Percentiles rank a stretch among this genome's conserved stretches.
Evolutionary conservation across 345 rosid species (phyloP).

Genomic region (Raphanus raphanistrum): DNA sequence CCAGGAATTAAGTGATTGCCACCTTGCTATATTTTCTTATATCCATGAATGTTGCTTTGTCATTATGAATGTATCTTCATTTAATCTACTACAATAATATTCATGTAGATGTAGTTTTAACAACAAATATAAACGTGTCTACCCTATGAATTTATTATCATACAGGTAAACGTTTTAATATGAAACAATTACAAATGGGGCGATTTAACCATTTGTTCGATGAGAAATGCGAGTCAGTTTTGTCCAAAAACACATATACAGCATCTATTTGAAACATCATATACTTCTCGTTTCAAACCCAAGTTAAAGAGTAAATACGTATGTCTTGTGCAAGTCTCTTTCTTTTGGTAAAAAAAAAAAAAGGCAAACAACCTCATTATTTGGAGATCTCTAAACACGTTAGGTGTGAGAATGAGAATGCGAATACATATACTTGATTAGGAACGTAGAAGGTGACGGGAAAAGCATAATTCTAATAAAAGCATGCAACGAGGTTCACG

Average conservation of each 20-base stretch:
- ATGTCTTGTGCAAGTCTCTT: neutral
- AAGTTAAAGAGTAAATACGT: neutral
- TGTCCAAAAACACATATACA: neutral
- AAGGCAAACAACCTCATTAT: neutral
- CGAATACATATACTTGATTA: slow-evolving; percentile 1
- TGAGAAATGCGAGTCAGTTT: too few species aligned
- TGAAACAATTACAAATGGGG: neutral
- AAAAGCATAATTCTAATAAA: slow-evolving; percentile 43
- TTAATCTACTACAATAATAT: neutral
- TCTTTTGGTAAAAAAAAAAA: neutral
- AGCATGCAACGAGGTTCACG: slow-evolving; percentile 44
- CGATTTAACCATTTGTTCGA: neutral
- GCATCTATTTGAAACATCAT: neutral
- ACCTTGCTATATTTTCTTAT: neutral
- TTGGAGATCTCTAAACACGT: neutral
- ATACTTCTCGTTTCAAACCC: neutral
- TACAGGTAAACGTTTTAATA: neutral
- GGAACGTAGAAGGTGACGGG: slow-evolving; percentile 39
- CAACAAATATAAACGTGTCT: neutral
- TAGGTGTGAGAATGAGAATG: slow-evolving; percentile 9
- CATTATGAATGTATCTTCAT: too few species aligned
- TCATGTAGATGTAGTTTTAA: neutral
- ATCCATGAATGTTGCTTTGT: too few species aligned
- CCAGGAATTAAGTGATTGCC: neutral
- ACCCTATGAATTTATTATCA: neutral